Conservation (phyloP, 2,329 filamentous ascomycete genomes). For the Alternaria gansuensis region DNA sequence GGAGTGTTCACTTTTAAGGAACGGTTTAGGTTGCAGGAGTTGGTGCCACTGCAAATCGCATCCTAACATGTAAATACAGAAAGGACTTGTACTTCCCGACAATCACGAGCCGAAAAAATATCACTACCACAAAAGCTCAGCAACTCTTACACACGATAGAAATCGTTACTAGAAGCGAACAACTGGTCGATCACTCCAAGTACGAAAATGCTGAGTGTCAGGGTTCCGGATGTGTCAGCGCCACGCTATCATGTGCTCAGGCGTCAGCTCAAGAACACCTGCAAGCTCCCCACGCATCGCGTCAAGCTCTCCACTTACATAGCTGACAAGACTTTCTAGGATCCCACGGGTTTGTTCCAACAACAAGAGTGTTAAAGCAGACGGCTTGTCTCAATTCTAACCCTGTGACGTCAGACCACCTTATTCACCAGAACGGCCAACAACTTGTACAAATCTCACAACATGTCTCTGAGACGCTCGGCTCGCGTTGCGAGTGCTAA, state of each 20-base stretch:
- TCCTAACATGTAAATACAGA: not conserved
- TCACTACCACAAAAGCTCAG: not conserved
- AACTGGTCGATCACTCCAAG: slow-evolving; percentile 1
- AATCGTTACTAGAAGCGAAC: not conserved
- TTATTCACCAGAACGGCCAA: slow-evolving; percentile 9
- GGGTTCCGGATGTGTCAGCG: slow-evolving; percentile 35
- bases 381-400: slow-evolving; percentile 58
- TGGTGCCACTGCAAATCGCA: not conserved
- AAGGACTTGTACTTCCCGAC: not conserved
- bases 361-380: not conserved
- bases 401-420: slow-evolving; percentile 36
- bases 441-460: slow-evolving; percentile 18
- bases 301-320: slow-evolving; percentile 23
- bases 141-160: not conserved
- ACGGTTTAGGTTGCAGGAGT: too few relatives aligned
- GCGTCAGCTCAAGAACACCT: slow-evolving; percentile 30
- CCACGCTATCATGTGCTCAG: slow-evolving; percentile 39
- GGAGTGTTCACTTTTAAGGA: too few relatives aligned
- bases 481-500: slow-evolving; percentile 55
- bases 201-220: slow-evolving; percentile 17
- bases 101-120: not conserved
- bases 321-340: slow-evolving; percentile 15
- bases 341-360: not conserved
- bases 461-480: slow-evolving; percentile 64
- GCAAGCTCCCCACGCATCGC: slow-evolving; percentile 23